Base-by-base conservation (phyloP, 768 basidiomycete species). In the Psilocybe cubensis region DNA sequence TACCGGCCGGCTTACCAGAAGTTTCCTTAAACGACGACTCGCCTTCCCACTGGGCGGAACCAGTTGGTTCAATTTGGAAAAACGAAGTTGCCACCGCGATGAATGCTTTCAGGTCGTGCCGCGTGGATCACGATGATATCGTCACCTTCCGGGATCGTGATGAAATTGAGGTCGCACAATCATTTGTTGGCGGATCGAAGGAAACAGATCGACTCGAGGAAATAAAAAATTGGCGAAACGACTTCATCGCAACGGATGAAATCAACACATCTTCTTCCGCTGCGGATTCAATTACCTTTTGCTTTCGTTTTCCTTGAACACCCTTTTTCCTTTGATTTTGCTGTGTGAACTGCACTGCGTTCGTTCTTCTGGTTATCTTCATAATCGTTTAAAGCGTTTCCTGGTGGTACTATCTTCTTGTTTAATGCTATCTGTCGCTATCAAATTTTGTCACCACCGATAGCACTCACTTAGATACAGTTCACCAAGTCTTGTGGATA, bases 71-170 rank as follows among this genome's bases (percentile, higher is more conserved):
- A 3, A 20, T 46, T 8, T 55, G 54, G 54, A 55, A 23, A 18
- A 45, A 18, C 21, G 54, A 47, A 38, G 44, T 47, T 14, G 54
- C 43, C n/a, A 43, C 33, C 11, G 54, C 44, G 2, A 55, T 55
- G 54, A 28, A 35, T n/a, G 45, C 54, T 3, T 55, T 55, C 29
- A 55, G 54, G 43, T 44, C 43, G 9, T 29, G 54, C 41, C 28
- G 24, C 17, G 43, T 17, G 20, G 33, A 46, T 35, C 41, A 55
- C 44, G 52, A 53, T 29, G 52, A 53, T 31, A 53, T 53, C n/a
- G 52, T 53, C 9, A 21, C 41, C 7, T 43, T 42, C 20, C 40
- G 27, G 3, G 27, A n/a, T 8, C 28, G n/a, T 14, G 3, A 17
- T 6, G 4, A 21, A 7, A 11, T 7, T n/a, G 33, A 52, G 17